These are phyloP conservation scores for Seiridium cupressi DNA, from an alignment of 2,329 filamentous ascomycete species.

Conservation along the genomic window DNA sequence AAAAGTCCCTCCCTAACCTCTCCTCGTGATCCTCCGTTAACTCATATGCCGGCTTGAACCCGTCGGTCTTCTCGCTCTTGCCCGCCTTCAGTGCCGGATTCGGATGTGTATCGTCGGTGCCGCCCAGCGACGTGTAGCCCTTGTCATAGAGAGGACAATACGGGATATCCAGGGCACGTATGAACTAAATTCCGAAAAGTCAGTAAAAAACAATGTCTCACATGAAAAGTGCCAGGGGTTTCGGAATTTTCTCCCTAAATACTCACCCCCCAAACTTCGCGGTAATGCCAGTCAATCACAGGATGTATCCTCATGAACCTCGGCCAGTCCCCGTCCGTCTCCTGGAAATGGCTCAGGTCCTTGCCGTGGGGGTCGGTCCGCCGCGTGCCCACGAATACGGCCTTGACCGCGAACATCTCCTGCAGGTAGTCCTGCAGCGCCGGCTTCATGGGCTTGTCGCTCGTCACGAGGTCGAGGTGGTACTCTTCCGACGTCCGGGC, in stretches of 20 bases:
- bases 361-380: slow-evolving; percentile 90
- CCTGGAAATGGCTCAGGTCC: slow-evolving; percentile 76
- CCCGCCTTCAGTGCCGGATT: slow-evolving; percentile 68
- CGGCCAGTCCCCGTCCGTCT: slow-evolving; percentile 88
- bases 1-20: slow-evolving; percentile 67
- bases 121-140: slow-evolving; percentile 91
- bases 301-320: slow-evolving; percentile 90
- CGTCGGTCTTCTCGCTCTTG: slow-evolving; percentile 17
- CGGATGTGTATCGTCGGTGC: slow-evolving; percentile 81
- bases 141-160: slow-evolving; percentile 86
- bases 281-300: slow-evolving; percentile 96
- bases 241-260: background rate
- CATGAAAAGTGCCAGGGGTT: background rate
- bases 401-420: slow-evolving; percentile 63
- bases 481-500: slow-evolving; percentile 63
- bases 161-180: slow-evolving; percentile 72
- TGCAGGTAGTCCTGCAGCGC: slow-evolving; percentile 76
- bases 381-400: slow-evolving; percentile 84
- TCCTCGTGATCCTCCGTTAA: slow-evolving; percentile 74
- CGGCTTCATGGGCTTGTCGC: slow-evolving; percentile 75
- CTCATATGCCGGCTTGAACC: slow-evolving; percentile 73
- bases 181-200: slow-evolving; percentile 54
- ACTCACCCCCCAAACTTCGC: slow-evolving; percentile 89
- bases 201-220: background rate
- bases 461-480: slow-evolving; percentile 72